A percentile compares a stretch with the other conserved stretches of the same genome.
These are phyloP conservation scores for Mercurialis annua DNA, from an alignment of 345 rosid species.

Conservation along the genomic window DNA sequence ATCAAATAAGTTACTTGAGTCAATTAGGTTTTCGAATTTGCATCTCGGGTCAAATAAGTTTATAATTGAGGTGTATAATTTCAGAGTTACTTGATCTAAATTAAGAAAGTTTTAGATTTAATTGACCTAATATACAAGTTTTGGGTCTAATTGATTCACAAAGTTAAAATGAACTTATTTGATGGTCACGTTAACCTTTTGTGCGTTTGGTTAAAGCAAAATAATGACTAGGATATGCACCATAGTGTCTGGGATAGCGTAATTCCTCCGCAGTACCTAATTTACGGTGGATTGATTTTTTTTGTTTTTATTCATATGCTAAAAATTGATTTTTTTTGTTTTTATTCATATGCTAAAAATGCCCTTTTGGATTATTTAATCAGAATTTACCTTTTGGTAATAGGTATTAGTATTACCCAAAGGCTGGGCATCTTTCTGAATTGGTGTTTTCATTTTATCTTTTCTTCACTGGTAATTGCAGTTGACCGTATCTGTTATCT, in stretches of 20 bases:
- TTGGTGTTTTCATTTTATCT: not conserved
- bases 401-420: too few relatives aligned
- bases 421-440: conserved; percentile 16
- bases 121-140: too few relatives aligned
- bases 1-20: too few relatives aligned
- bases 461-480: not conserved
- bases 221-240: conserved; percentile 31
- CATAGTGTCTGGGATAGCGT: conserved; percentile 25
- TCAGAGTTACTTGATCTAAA: too few relatives aligned
- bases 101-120: too few relatives aligned
- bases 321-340: conserved; percentile 5
- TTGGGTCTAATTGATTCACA: too few relatives aligned
- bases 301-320: not conserved
- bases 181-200: too few relatives aligned
- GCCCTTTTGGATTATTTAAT: conserved; percentile 17
- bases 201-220: not conserved
- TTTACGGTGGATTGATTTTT: not conserved
- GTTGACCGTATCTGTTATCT: not conserved
- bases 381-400: not conserved
- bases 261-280: conserved; percentile 30
- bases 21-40: too few relatives aligned
- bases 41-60: too few relatives aligned
- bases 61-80: too few relatives aligned
- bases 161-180: too few relatives aligned
- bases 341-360: conserved; percentile 6